phyloP scores from a whole-genome alignment of 2,329 filamentous ascomycete genomes.

The Aspergillus melleus region DNA sequence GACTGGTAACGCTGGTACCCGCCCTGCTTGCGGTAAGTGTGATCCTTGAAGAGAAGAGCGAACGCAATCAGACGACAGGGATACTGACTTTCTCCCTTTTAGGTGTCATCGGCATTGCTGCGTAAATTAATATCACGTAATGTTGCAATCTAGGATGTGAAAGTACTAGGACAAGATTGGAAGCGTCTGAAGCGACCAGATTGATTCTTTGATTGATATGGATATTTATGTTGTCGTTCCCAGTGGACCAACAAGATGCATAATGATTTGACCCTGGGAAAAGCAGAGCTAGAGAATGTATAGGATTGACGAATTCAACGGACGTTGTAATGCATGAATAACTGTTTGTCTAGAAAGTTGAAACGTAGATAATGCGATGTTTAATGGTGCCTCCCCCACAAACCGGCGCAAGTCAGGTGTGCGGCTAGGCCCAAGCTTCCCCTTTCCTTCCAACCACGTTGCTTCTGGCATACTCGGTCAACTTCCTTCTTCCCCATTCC shows the following conservation, averaged over 20 bases:
- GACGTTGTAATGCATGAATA: not conserved
- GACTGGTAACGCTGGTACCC: conserved; percentile 91
- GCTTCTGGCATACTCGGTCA: conserved; percentile 20
- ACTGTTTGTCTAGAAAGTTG: no score
- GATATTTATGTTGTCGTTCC: conserved; percentile 1
- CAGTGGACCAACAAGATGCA: not conserved
- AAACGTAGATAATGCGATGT: no score
- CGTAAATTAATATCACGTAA: conserved; percentile 50
- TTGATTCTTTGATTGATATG: conserved; percentile 1
- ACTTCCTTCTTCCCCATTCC: conserved; percentile 6
- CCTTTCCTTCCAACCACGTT: conserved; percentile 30
- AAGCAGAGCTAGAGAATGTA: conserved; percentile 8
- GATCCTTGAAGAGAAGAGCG: not conserved
- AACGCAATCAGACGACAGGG: not conserved
- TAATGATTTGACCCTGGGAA: not conserved
- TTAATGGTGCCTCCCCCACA: conserved; percentile 13
- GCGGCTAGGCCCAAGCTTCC: conserved; percentile 23
- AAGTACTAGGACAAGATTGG: conserved; percentile 7
- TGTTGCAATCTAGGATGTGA: conserved; percentile 15
- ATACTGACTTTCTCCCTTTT: conserved; percentile 2
- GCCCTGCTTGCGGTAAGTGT: conserved; percentile 86
- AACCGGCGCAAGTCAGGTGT: conserved; percentile 25
- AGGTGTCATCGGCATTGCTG: conserved; percentile 88
- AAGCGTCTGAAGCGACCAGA: conserved; percentile 11
- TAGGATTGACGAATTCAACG: conserved; percentile 5